A percentile compares a stretch with the other conserved stretches of the same genome.
Evolutionary conservation across 116 monocot species (phyloP).

Genomic region (Dioscorea cayenensis): DNA sequence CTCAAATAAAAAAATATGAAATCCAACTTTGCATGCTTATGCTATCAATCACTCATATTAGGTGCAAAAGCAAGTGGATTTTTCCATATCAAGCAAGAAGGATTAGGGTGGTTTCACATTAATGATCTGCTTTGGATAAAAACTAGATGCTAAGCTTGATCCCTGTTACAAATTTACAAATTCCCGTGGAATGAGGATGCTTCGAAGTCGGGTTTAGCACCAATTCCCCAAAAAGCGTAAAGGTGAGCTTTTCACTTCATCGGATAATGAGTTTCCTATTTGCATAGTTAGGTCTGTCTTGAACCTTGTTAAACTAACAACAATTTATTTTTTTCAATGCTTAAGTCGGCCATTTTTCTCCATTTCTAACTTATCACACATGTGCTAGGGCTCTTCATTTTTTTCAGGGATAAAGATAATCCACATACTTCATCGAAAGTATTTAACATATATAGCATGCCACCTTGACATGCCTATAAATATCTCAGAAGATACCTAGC

Average conservation of each 20-base stretch:
- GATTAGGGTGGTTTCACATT: background rate
- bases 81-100: background rate
- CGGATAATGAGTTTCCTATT: too few relatives aligned
- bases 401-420: background rate
- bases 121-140: background rate
- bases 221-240: background rate
- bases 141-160: background rate
- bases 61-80: too few relatives aligned
- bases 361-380: too few relatives aligned
- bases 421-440: background rate
- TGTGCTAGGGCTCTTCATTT: background rate
- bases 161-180: background rate
- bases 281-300: too few relatives aligned
- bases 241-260: background rate
- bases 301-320: too few relatives aligned
- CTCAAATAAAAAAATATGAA: background rate
- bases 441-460: background rate
- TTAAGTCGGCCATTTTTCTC: too few relatives aligned
- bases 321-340: too few relatives aligned
- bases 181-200: background rate
- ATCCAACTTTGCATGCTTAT: too few relatives aligned
- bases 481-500: slow-evolving; percentile 32
- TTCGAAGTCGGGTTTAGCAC: background rate
- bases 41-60: too few relatives aligned
- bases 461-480: background rate